Conservation (phyloP, 129 eudicot species). For the Arctium lappa region DNA sequence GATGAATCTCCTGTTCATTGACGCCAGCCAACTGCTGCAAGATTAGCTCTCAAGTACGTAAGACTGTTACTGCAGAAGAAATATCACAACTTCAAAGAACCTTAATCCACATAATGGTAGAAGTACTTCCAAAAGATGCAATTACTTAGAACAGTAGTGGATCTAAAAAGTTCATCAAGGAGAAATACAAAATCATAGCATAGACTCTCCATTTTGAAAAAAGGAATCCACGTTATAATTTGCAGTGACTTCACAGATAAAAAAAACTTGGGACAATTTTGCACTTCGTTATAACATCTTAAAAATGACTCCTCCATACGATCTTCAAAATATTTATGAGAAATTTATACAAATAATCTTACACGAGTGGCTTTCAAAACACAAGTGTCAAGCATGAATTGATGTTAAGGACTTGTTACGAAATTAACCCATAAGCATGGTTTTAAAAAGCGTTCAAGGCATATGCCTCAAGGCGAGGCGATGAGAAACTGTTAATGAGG, state of each 20-base stretch:
- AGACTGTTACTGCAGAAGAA: not conserved
- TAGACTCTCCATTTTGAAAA: not conserved
- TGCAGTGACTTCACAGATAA: not conserved
- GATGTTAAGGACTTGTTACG: not conserved
- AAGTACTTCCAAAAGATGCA: not conserved
- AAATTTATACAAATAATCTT: not conserved
- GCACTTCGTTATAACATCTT: not conserved
- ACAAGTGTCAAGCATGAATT: not conserved
- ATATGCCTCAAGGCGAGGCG: too few species aligned
- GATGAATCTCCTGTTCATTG: conserved; percentile 1
- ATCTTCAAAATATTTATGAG: not conserved
- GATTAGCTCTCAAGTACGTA: conserved; percentile 1
- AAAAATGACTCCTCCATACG: not conserved
- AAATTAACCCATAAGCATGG: not conserved
- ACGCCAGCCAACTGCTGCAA: conserved; percentile 6
- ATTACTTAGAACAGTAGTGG: not conserved
- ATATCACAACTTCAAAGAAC: conserved; percentile 1
- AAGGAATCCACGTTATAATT: not conserved
- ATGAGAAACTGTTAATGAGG: not conserved
- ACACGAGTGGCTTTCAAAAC: not conserved
- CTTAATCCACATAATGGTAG: not conserved
- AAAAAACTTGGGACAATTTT: not conserved
- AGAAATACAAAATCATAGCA: not conserved
- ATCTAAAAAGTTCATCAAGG: not conserved
- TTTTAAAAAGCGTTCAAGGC: not conserved